Conservation (phyloP, 352 stramenopile species). For the Phytophthora niederhauseri region DNA sequence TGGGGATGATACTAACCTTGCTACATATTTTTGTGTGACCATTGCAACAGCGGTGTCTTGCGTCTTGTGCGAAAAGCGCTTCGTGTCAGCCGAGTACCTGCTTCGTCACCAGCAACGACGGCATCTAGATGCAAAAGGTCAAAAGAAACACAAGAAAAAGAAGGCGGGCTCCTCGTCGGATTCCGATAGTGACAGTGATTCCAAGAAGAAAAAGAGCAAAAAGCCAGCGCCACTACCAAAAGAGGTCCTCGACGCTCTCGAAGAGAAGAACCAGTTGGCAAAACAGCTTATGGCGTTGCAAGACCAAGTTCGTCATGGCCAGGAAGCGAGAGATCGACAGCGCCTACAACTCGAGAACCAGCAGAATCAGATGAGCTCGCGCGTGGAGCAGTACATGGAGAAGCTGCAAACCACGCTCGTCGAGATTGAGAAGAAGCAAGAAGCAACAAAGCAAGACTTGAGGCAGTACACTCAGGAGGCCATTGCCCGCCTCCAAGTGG, state of each 20-base stretch:
- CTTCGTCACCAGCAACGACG: constrained; percentile 72
- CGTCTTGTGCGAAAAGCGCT: constrained; percentile 78
- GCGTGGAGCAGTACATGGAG: constrained; percentile 63
- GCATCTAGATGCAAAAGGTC: constrained; percentile 41
- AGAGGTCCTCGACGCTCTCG: constrained; percentile 51
- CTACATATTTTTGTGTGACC: neutral
- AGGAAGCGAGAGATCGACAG: constrained; percentile 52
- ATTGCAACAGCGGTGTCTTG: constrained; percentile 46
- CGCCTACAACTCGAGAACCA: constrained; percentile 50
- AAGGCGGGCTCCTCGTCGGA: constrained; percentile 24
- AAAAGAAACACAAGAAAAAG: constrained; percentile 35
- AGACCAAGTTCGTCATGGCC: constrained; percentile 55
- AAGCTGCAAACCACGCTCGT: constrained; percentile 62
- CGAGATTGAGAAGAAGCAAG: constrained; percentile 74
- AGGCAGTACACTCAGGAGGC: constrained; percentile 66
- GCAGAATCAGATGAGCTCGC: constrained; percentile 54
- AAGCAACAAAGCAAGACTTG: constrained; percentile 66
- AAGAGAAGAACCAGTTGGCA: constrained; percentile 63
- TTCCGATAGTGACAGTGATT: constrained; percentile 24
- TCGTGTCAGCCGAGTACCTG: constrained; percentile 76
- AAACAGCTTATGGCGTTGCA: constrained; percentile 68
- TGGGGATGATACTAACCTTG: neutral
- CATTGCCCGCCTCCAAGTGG: constrained; percentile 47
- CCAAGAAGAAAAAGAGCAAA: constrained; percentile 34
- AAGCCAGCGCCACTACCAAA: constrained; percentile 33